Conservation (phyloP, 2,329 filamentous ascomycete species). For the Fusarium transvaalense region DNA sequence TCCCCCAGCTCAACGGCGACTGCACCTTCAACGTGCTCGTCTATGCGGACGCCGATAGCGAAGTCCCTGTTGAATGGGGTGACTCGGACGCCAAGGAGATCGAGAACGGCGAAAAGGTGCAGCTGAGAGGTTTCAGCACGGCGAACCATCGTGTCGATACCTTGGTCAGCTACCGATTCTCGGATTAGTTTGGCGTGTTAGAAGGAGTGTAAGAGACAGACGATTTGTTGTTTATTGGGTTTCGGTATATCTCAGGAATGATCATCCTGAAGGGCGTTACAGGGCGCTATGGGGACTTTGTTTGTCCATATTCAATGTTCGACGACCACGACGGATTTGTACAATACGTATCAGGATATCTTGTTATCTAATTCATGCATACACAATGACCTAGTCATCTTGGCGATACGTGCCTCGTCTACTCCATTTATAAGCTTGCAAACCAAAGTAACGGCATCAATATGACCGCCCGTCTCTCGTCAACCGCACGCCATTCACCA, state of each 20-base stretch:
- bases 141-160: slow-evolving; percentile 95
- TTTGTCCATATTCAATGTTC: slow-evolving; percentile 26
- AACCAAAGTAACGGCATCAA: slow-evolving; percentile 4
- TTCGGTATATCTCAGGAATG: slow-evolving; percentile 23
- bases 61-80: slow-evolving; percentile 98
- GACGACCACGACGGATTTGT: slow-evolving; percentile 32
- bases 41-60: slow-evolving; percentile 95
- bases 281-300: slow-evolving; percentile 27
- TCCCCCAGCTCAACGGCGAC: slow-evolving; percentile 88
- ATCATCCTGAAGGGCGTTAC: slow-evolving; percentile 41
- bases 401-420: slow-evolving; percentile 1
- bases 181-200: slow-evolving; percentile 18
- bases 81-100: slow-evolving; percentile 99
- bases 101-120: slow-evolving; percentile 91
- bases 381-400: neutral
- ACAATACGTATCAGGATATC: slow-evolving; percentile 40
- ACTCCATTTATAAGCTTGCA: slow-evolving; percentile 3
- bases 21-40: slow-evolving; percentile 99
- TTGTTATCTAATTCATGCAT: slow-evolving; percentile 29
- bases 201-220: neutral
- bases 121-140: slow-evolving; percentile 95
- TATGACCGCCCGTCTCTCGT: slow-evolving; percentile 11
- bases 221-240: slow-evolving; percentile 8
- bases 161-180: slow-evolving; percentile 87
- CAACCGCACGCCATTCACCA: slow-evolving; percentile 41